Conservation (phyloP, 257 asterid species). For the Lithospermum erythrorhizon region DNA sequence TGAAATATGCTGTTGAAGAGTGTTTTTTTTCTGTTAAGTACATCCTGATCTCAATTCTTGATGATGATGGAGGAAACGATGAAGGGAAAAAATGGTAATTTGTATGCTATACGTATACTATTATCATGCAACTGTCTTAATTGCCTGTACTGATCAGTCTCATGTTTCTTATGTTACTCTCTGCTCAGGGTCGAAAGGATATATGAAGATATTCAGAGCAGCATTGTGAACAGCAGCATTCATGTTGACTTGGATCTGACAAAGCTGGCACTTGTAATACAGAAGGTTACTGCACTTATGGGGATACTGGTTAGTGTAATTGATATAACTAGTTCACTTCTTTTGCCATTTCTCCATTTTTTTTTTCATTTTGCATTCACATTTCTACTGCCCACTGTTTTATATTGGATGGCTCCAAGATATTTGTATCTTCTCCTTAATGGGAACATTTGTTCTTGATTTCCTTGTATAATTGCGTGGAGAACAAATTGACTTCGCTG, state of each 20-base stretch:
- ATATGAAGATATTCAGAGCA: slow-evolving; percentile 48
- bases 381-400: neutral
- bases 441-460: neutral
- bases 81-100: slow-evolving; percentile 86
- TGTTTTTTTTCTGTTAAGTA: slow-evolving; percentile 51
- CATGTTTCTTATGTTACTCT: neutral
- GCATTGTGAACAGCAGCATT: slow-evolving; percentile 41
- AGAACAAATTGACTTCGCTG: no score
- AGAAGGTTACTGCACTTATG: slow-evolving; percentile 80
- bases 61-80: slow-evolving; percentile 54
- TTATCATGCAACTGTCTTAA: neutral
- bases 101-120: neutral
- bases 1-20: slow-evolving; percentile 94
- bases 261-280: slow-evolving; percentile 70
- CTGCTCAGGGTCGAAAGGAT: slow-evolving; percentile 75
- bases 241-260: slow-evolving; percentile 47
- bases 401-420: neutral
- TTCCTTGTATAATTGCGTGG: no score
- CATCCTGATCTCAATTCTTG: slow-evolving; percentile 65
- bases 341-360: neutral
- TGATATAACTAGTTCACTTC: neutral
- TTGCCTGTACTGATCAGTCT: slow-evolving; percentile 5
- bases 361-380: neutral
- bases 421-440: no score
- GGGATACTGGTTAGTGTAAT: slow-evolving; percentile 71